Evolutionary conservation across 2,329 filamentous ascomycete species (phyloP).

Genomic region (Talaromyces amestolkiae): DNA sequence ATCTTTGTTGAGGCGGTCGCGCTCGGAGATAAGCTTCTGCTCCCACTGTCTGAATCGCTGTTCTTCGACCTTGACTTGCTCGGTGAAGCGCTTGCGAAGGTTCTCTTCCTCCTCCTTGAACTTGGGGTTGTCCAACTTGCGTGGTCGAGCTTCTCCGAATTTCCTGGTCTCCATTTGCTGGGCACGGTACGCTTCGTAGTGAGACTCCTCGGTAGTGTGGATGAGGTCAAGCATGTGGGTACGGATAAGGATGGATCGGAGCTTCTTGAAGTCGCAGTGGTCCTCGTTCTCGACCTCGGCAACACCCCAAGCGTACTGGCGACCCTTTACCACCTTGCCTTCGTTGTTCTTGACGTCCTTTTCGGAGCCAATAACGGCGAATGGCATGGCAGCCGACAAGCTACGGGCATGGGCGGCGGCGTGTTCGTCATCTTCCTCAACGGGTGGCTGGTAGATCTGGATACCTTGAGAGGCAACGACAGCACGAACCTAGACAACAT

Average conservation of each 20-base stretch:
- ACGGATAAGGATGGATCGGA: conserved; percentile 96
- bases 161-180: conserved; percentile 99
- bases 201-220: conserved; percentile 97
- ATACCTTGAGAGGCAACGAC: conserved; percentile 98
- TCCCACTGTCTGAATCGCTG: conserved; percentile 99
- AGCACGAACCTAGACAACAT: conserved; percentile 68
- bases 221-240: conserved; percentile 99
- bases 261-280: conserved; percentile 99
- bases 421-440: conserved; percentile 97
- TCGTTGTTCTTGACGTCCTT: conserved; percentile 98
- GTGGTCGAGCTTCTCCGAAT: conserved; percentile 93
- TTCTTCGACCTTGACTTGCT: conserved; percentile 99
- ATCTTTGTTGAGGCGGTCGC: conserved; percentile 99
- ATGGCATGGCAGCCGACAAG: conserved; percentile 95
- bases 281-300: conserved; percentile 99
- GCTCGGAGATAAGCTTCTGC: conserved; percentile 98
- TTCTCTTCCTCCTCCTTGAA: conserved; percentile 99
- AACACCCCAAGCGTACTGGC: conserved; percentile 98
- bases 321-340: conserved; percentile 95
- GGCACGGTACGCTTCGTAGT: conserved; percentile 98
- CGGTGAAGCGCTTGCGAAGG: conserved; percentile 96
- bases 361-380: conserved; percentile 97
- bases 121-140: conserved; percentile 99
- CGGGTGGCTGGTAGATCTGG: conserved; percentile 97
- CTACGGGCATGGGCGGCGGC: conserved; percentile 92